Conservation (phyloP, 345 rosid genomes). For the Leavenworthia alabamica region DNA sequence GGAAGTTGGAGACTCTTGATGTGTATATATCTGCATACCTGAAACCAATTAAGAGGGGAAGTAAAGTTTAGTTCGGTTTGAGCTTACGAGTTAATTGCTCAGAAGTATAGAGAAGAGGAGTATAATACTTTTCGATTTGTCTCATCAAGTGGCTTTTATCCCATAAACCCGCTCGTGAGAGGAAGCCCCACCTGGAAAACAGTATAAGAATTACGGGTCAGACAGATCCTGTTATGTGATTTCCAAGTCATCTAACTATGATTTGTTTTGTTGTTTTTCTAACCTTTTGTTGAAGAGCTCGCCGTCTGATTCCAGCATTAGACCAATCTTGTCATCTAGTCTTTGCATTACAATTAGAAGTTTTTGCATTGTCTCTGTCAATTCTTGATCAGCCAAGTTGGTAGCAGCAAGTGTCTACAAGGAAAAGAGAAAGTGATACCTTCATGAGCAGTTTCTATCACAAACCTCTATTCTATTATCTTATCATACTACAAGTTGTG, state of each 20-base stretch:
- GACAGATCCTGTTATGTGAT: neutral
- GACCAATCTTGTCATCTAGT: conserved; percentile 79
- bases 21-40: conserved; percentile 96
- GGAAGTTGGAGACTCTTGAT: conserved; percentile 87
- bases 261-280: neutral
- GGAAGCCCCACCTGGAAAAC: conserved; percentile 78
- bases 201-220: neutral
- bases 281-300: conserved; percentile 86
- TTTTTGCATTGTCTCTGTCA: conserved; percentile 88
- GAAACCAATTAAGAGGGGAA: conserved; percentile 10
- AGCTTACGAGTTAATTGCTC: neutral
- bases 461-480: neutral
- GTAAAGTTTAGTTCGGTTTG: neutral
- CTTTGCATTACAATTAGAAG: conserved; percentile 93
- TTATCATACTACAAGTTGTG: neutral
- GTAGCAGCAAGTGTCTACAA: conserved; percentile 87
- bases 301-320: conserved; percentile 80
- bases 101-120: neutral
- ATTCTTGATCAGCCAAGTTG: conserved; percentile 72
- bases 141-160: conserved; percentile 96
- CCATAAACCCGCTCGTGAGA: conserved; percentile 92
- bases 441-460: neutral
- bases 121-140: conserved; percentile 80
- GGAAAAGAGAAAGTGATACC: neutral
- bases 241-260: neutral